A percentile compares a stretch with the other conserved stretches of the same genome.
Evolutionary conservation across 495 filamentous ascomycete species (phyloP).

Genomic region (Jackrogersella minutella): DNA sequence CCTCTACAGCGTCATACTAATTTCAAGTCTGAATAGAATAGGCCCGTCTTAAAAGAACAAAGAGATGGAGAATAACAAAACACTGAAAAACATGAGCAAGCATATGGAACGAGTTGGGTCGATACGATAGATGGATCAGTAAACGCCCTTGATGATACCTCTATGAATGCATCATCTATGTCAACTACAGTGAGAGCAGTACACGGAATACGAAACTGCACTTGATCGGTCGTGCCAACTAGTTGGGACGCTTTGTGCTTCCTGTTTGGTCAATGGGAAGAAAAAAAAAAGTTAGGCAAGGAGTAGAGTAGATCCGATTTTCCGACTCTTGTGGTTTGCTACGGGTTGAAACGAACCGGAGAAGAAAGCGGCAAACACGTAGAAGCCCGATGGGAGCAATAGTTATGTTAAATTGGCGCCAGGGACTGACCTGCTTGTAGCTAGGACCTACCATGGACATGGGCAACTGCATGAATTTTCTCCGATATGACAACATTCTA

Average conservation of each 20-base stretch:
- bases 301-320: background rate
- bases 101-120: too few species aligned
- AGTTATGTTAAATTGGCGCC: conserved; percentile 4
- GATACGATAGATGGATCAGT: too few species aligned
- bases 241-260: background rate
- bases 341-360: conserved; percentile 12
- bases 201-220: too few species aligned
- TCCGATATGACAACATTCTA: conserved; percentile 38
- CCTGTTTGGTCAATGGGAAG: background rate
- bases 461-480: conserved; percentile 34
- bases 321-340: conserved; percentile 25
- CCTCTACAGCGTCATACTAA: conserved; percentile 17
- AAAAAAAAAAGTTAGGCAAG: background rate
- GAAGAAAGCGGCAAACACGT: conserved; percentile 20
- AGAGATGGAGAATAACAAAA: background rate
- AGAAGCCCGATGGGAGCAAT: conserved; percentile 23
- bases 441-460: conserved; percentile 14
- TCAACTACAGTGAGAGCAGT: too few species aligned
- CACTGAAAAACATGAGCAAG: background rate
- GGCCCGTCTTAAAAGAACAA: background rate
- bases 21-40: conserved; percentile 13
- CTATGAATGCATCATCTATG: too few species aligned
- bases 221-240: background rate
- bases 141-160: too few species aligned
- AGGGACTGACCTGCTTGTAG: conserved; percentile 6